These are phyloP conservation scores for Rosa rugosa DNA, from an alignment of 306 rosid genomes.

Conservation along the genomic window DNA sequence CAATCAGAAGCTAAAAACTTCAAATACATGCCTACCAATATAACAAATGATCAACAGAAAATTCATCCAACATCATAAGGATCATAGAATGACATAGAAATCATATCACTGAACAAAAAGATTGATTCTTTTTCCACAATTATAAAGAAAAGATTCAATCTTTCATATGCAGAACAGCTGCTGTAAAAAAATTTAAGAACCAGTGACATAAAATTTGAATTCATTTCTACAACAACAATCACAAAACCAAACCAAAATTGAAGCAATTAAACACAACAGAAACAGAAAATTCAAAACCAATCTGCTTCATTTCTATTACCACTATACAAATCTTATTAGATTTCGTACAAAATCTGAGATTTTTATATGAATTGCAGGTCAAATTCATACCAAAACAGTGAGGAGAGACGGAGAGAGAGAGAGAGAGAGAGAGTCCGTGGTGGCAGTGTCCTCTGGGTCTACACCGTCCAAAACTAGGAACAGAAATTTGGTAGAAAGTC, in stretches of 20 bases:
- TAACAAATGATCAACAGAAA: neutral
- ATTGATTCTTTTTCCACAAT: neutral
- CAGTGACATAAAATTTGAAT: neutral
- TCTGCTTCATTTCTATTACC: neutral
- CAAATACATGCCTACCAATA: slow-evolving; percentile 1
- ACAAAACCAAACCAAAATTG: neutral
- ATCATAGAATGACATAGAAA: neutral
- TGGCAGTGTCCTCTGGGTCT: slow-evolving; percentile 30
- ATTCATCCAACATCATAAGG: slow-evolving; percentile 8
- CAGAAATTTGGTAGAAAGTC: neutral
- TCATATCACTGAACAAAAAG: neutral
- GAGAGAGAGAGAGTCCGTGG: slow-evolving; percentile 25
- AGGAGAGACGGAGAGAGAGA: slow-evolving; percentile 4
- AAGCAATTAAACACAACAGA: neutral
- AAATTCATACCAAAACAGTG: slow-evolving; percentile 28
- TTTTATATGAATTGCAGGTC: slow-evolving; percentile 2
- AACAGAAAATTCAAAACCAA: neutral
- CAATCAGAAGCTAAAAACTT: slow-evolving; percentile 2
- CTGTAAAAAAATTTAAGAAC: neutral
- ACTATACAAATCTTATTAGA: neutral
- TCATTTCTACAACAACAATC: neutral
- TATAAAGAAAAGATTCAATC: neutral
- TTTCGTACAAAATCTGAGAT: neutral
- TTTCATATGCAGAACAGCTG: neutral
- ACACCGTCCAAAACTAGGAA: slow-evolving; percentile 17